These are phyloP conservation scores for Pleurotus platypus DNA, from an alignment of 768 basidiomycete species.

Conservation along the genomic window DNA sequence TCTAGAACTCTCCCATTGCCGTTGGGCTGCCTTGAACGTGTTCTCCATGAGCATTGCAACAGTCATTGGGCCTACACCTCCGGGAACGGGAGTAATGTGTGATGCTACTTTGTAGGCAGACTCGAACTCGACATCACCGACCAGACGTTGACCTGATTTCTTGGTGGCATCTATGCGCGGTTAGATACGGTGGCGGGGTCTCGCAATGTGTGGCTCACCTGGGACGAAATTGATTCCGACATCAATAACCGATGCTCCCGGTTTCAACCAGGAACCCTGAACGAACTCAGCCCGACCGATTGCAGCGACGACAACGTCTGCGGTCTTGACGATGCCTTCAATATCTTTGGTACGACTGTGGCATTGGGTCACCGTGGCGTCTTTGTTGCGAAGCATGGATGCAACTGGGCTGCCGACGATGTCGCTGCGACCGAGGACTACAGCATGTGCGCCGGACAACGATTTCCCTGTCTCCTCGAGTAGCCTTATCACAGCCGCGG, in stretches of 20 bases:
- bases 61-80: conserved; percentile 99
- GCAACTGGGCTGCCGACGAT: conserved; percentile 97
- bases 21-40: conserved; percentile 80
- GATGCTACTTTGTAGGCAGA: conserved; percentile 78
- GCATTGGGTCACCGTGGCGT: conserved; percentile 98
- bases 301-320: conserved; percentile 95
- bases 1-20: conserved; percentile 69
- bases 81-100: conserved; percentile 95
- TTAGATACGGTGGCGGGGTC: neutral
- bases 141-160: conserved; percentile 92
- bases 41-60: conserved; percentile 98
- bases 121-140: conserved; percentile 91
- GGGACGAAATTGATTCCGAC: conserved; percentile 97
- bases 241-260: conserved; percentile 93
- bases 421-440: conserved; percentile 95
- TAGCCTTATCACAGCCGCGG: conserved; percentile 86
- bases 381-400: conserved; percentile 81
- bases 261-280: conserved; percentile 93
- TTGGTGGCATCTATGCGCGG: conserved; percentile 67
- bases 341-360: conserved; percentile 88
- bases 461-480: conserved; percentile 82
- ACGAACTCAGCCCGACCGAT: conserved; percentile 91
- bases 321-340: conserved; percentile 73
- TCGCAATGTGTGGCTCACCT: conserved; percentile 39
- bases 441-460: conserved; percentile 76